A percentile compares a stretch with the other conserved stretches of the same genome.
phyloP scores from a whole-genome alignment of 2,329 filamentous ascomycete species.

The Ceratocystis cacaofunesta region DNA sequence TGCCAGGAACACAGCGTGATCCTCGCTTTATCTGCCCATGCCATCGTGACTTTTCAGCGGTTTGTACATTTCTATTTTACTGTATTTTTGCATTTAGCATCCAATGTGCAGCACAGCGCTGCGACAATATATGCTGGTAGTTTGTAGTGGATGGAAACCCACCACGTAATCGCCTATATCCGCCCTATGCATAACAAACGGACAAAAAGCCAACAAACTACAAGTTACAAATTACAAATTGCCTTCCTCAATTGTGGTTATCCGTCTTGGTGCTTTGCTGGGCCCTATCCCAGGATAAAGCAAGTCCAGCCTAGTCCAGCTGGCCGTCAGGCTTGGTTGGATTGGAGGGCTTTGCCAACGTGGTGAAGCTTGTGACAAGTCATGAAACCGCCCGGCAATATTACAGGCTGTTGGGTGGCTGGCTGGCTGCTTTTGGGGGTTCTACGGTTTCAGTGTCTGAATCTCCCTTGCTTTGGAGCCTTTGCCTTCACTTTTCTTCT shows the following conservation, averaged over 20 bases:
- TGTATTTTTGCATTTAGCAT: background rate
- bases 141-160: background rate
- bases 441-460: background rate
- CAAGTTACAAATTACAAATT: background rate
- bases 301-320: too few relatives aligned
- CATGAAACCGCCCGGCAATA: background rate
- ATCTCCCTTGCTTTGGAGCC: background rate
- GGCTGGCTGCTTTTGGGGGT: background rate
- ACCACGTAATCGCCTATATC: background rate
- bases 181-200: background rate
- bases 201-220: background rate
- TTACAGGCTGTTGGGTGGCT: background rate
- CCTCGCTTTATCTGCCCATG: slow-evolving; percentile 1
- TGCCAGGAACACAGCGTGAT: background rate
- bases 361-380: slow-evolving; percentile 1
- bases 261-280: too few relatives aligned
- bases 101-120: background rate
- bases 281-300: too few relatives aligned
- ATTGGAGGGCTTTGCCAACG: too few relatives aligned
- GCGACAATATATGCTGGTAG: background rate
- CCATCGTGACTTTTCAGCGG: background rate
- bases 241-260: background rate
- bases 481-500: background rate
- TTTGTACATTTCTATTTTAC: background rate
- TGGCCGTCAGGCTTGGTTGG: background rate